phyloP scores from a whole-genome alignment of 768 basidiomycete species.

The Hypholoma sublateritium region DNA sequence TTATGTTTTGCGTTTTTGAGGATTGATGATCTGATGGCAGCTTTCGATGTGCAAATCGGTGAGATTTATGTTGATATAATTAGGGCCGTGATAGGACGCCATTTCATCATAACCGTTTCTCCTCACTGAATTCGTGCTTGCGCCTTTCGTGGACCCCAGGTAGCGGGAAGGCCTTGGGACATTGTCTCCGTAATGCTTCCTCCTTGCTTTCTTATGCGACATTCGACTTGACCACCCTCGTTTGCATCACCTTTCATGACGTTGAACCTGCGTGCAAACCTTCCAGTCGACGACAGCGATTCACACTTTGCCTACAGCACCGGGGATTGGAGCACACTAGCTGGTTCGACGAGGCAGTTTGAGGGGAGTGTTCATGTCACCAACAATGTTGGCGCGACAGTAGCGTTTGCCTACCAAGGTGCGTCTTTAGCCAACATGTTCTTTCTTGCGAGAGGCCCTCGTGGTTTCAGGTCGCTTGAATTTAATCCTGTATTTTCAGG shows the following conservation, averaged over 20 bases:
- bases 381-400: not conserved
- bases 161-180: not conserved
- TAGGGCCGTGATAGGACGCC: no score
- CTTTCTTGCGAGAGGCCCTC: not conserved
- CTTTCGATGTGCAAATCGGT: no score
- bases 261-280: not conserved
- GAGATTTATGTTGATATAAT: no score
- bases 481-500: not conserved
- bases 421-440: not conserved
- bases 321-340: not conserved
- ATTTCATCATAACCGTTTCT: no score
- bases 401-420: constrained; percentile 1
- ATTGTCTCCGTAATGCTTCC: not conserved
- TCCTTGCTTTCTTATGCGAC: not conserved
- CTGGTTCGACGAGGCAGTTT: constrained; percentile 4
- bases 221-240: not conserved
- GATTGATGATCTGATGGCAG: no score
- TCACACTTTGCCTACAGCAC: not conserved
- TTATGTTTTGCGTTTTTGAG: no score
- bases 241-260: not conserved
- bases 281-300: constrained; percentile 2
- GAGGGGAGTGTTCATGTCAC: not conserved
- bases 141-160: not conserved
- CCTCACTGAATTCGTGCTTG: no score
- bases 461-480: not conserved